Evolutionary conservation across 805 yeast species (phyloP), one percentile per base, ranked within the genome.

Genomic region (Cephaloascus fragrans): DNA sequence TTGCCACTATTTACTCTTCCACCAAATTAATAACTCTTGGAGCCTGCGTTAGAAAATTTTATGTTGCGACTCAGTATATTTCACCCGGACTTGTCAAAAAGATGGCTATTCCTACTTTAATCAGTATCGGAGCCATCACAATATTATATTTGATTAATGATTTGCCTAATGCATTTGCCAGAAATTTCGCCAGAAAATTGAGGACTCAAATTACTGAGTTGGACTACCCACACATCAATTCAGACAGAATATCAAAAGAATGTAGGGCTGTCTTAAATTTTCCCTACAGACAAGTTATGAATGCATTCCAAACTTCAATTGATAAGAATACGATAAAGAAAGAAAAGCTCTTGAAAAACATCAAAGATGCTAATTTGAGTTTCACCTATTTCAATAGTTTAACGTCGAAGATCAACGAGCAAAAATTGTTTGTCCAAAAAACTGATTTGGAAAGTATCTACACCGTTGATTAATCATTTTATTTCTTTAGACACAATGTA

Each of bases 111-210:
- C 89, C 94, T 0, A 36, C 76, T 0, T 42, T 71, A 1, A 46
- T 77, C 2, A 67, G 76, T 6, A 70, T 72, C 1, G 61, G 75
- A 4, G 70, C 76, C 1, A 64, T 76, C 12, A 68, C 82, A 0
- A 61, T 73, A 0, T 75, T 77, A 32, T 87, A 84, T 50, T 55
- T 88, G 41, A 62, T 87, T 16, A 67, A 70, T 42, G 97, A 93
- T 56, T 76, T 94, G 12, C 97, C 97, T 2, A 75, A 82, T 49
- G 95, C 97, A 0, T 77, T 86, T 49, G 94, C 96, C 16, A 68
- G 87, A 47, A 88, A 88, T 41, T 71, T 87, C 42, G 87, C 93
- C 0, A 67, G 71, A 36, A 86, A 83, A 57, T 73, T 90, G 47
- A 74, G 73, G 45, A 53, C 53, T 4, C 83, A 81, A 50, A 64